Evolutionary conservation across 768 basidiomycete species (phyloP), one percentile per base, ranked within the genome.

Genomic region (Naematelia encephala): DNA sequence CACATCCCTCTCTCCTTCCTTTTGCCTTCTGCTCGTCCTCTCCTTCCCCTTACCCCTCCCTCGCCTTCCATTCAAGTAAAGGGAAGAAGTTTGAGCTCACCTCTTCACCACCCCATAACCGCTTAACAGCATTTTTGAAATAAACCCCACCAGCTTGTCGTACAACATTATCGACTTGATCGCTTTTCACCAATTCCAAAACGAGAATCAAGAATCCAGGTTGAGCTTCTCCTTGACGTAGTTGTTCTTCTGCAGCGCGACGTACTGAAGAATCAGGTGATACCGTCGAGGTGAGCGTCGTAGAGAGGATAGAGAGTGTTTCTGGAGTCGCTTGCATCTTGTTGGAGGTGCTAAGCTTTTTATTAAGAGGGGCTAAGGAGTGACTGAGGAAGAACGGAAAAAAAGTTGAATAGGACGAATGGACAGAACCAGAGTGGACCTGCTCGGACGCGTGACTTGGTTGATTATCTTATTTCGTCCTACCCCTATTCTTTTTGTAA

Each of bases 121-220:
- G 81, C 76, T 89, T 91, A 59, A 91, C 83, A 46, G 87, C 82
- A 73, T 98, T 96, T 80, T 97, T 98, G 65, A 96, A 86, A 79
- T 89, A 92, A 29, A 97, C 86, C 52, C 88, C 87, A 1, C 86
- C 93, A 1, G 91, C 85, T 55, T 94, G 85, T 70, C 92, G 80
- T 28, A 89, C 83, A 0, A 88, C 79, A 67, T 85, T 84, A 11
- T 83, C 75, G 4, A 62, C 63, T 5, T 62, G 60, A 28, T 79
- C 77, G 62, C 89, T 82, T 61, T 91, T 84, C 61, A 91, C 85
- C 62, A 97, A 85, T 26, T 82, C 78, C 23, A 98, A 84, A 22
- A 97, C 84, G 70, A 87, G 83, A 1, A 84, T 79, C 12, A 91
- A 82, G 77, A 97, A 99, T 10, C 87, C 88, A 1, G 82, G 82